These are phyloP conservation scores for Didymella glomerata DNA, from an alignment of 2,329 filamentous ascomycete genomes.

Conservation along the genomic window DNA sequence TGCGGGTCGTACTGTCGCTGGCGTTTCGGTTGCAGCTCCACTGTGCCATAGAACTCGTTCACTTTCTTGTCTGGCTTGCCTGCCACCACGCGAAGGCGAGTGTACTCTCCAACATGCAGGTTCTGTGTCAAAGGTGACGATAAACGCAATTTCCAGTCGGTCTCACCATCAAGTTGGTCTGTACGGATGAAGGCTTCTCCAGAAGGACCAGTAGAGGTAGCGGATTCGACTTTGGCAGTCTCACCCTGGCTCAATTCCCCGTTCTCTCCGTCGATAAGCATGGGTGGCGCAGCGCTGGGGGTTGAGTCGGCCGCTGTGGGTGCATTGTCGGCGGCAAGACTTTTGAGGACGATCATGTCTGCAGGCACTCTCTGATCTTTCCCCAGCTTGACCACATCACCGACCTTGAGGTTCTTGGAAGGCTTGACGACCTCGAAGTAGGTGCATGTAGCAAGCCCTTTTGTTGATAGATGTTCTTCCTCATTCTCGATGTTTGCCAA, in stretches of 20 bases:
- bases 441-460: constrained; percentile 56
- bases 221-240: constrained; percentile 26
- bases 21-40: constrained; percentile 72
- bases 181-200: constrained; percentile 97
- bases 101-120: constrained; percentile 76
- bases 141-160: constrained; percentile 95
- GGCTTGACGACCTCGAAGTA: constrained; percentile 77
- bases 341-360: constrained; percentile 92
- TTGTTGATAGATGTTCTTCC: constrained; percentile 59
- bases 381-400: constrained; percentile 89
- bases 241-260: constrained; percentile 24
- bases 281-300: constrained; percentile 14
- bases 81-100: constrained; percentile 73
- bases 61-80: constrained; percentile 93
- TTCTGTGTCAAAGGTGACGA: constrained; percentile 86
- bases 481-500: constrained; percentile 75
- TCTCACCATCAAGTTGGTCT: constrained; percentile 96
- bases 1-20: constrained; percentile 58
- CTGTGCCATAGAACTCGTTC: constrained; percentile 91
- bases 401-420: constrained; percentile 88
- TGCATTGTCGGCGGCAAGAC: constrained; percentile 59
- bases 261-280: constrained; percentile 32
- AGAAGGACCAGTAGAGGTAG: constrained; percentile 51
- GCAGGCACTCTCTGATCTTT: constrained; percentile 95
- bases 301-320: constrained; percentile 14